These are phyloP conservation scores for Penicillium riverlandense DNA, from an alignment of 495 filamentous ascomycete genomes.

Conservation along the genomic window DNA sequence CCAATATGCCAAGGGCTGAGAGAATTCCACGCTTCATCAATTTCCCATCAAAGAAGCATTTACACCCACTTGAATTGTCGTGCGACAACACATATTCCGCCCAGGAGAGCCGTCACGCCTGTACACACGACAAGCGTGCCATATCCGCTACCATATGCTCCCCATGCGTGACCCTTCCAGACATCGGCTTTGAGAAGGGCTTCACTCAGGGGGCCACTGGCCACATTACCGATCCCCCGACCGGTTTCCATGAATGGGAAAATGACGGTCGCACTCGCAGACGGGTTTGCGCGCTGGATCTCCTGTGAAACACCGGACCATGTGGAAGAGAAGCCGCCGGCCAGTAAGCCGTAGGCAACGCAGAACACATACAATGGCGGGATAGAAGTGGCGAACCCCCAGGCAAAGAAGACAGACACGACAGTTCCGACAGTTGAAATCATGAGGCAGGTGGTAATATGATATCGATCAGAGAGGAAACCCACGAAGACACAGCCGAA, in stretches of 20 bases:
- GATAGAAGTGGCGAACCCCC: slow-evolving; percentile 40
- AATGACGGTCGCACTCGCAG: slow-evolving; percentile 44
- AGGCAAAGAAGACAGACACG: slow-evolving; percentile 51
- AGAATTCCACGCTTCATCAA: too few species aligned
- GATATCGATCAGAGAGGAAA: slow-evolving; percentile 46
- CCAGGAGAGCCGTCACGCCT: slow-evolving; percentile 30
- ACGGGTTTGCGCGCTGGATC: slow-evolving; percentile 29
- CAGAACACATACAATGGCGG: slow-evolving; percentile 39
- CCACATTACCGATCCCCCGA: slow-evolving; percentile 55
- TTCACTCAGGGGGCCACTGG: slow-evolving; percentile 46
- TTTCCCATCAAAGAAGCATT: background rate
- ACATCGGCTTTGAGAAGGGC: slow-evolving; percentile 11
- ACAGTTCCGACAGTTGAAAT: slow-evolving; percentile 48
- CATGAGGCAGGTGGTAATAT: slow-evolving; percentile 47
- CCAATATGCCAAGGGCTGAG: too few species aligned
- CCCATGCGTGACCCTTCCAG: slow-evolving; percentile 8
- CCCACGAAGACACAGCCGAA: slow-evolving; percentile 51
- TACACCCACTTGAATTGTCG: slow-evolving; percentile 12
- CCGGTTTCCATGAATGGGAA: slow-evolving; percentile 52
- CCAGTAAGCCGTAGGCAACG: slow-evolving; percentile 55
- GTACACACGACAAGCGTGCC: slow-evolving; percentile 35
- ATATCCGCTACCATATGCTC: slow-evolving; percentile 31
- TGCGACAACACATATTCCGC: slow-evolving; percentile 24
- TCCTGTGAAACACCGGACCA: slow-evolving; percentile 52
- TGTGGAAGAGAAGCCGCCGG: slow-evolving; percentile 46